Evolutionary conservation across 306 rosid species (phyloP), one percentile per base, ranked within the genome.

Genomic region (Ziziphus jujuba): DNA sequence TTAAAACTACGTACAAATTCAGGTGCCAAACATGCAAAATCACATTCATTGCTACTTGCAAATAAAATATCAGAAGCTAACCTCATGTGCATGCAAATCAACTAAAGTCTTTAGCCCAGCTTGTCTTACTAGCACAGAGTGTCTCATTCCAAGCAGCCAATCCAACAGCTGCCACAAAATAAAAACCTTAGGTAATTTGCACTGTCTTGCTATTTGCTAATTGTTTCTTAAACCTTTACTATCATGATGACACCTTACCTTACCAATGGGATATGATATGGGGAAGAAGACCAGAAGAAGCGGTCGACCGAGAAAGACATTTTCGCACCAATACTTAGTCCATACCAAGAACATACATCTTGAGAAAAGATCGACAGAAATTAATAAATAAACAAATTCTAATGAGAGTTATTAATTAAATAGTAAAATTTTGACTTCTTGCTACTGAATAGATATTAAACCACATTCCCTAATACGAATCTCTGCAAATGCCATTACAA

Each of bases 51-150:
- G 11, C 40, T 6, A 22, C n/a, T n/a, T 28, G 14, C 21, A 20
- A 0, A 38, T 50, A 73, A 91, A n/a, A n/a, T n/a, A n/a, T n/a
- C n/a, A n/a, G n/a, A n/a, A n/a, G n/a, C n/a, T n/a, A n/a, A n/a
- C 97, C 90, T 84, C 66, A 76, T 89, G 56, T 15, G 85, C 91
- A 71, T 88, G 96, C 49, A 91, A 77, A 82, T 87, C 84, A 40
- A 91, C 97, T 70, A 83, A 84, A 73, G 97, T 81, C 72, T 84
- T 91, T 22, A 91, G 78, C 75, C 88, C 91, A 13, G 84, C 88
- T 61, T 93, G 69, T 81, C 93, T 74, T 35, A 83, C 16, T 17
- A 91, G 85, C 55, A 73, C 88, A 60, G 91, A 83, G 54, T 81
- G 95, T 44, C 77, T 73, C 65, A 81, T 75, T 17, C 97, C 96